A percentile compares a stretch with the other conserved stretches of the same genome.
phyloP scores from a whole-genome alignment of 78 protist genomes.

The Bigelowiella natans region DNA sequence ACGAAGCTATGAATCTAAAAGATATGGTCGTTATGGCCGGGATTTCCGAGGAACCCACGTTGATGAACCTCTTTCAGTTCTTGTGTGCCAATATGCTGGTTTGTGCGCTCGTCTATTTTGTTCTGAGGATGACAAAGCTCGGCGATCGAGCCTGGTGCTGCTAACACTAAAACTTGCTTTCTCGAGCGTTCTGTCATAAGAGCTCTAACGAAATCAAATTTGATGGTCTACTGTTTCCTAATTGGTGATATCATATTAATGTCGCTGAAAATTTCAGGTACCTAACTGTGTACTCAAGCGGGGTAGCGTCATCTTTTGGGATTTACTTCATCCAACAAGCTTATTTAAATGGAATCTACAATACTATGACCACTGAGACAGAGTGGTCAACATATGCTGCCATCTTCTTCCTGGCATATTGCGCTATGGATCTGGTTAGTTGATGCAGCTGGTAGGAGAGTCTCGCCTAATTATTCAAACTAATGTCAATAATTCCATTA shows the following conservation, averaged over 20 bases:
- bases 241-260: too few species aligned
- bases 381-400: not conserved
- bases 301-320: not conserved
- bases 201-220: too few species aligned
- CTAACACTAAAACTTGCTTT: too few species aligned
- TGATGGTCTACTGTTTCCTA: too few species aligned
- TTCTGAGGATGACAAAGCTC: not conserved
- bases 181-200: too few species aligned
- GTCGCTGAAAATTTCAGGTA: too few species aligned
- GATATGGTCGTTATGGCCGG: not conserved
- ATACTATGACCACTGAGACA: not conserved
- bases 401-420: not conserved
- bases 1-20: too few species aligned
- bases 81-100: not conserved
- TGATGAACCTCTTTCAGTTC: not conserved
- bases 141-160: not conserved
- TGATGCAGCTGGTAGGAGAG: too few species aligned
- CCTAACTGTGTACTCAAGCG: not conserved
- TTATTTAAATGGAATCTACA: not conserved
- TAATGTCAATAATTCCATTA: too few species aligned
- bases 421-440: not conserved
- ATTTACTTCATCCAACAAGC: not conserved
- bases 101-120: not conserved
- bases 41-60: not conserved
- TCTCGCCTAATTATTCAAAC: too few species aligned